phyloP scores from a whole-genome alignment of 768 basidiomycete genomes.

The Serendipita vermifera region DNA sequence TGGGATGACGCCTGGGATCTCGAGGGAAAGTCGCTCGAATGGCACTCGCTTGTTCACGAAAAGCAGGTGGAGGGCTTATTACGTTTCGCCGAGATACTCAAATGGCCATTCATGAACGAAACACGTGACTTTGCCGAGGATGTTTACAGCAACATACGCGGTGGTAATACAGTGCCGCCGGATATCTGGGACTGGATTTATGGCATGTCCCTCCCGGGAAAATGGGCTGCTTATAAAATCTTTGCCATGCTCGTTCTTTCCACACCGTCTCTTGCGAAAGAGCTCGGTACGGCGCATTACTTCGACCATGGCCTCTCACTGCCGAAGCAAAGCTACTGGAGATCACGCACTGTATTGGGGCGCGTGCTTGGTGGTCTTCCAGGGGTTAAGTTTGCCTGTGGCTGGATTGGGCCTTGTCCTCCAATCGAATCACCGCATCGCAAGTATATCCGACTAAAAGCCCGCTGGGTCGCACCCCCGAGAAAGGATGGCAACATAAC shows the following conservation, averaged over 20 bases:
- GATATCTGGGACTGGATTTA: conserved; percentile 6
- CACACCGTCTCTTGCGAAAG: background rate
- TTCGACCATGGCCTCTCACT: background rate
- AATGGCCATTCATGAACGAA: conserved; percentile 9
- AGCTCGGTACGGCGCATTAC: background rate
- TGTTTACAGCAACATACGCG: background rate
- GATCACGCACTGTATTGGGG: background rate
- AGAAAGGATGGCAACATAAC: background rate
- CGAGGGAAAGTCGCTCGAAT: background rate
- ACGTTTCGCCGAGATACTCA: background rate
- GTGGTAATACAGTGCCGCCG: background rate
- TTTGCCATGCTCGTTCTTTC: background rate
- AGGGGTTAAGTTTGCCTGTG: background rate
- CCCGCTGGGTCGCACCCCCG: background rate
- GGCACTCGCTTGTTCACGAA: conserved; percentile 1
- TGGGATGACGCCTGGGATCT: background rate
- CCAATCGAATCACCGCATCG: background rate
- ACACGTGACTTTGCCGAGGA: background rate
- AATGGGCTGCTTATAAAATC: conserved; percentile 8
- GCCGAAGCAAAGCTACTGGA: background rate
- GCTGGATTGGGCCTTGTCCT: conserved; percentile 7
- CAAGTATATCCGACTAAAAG: conserved; percentile 2
- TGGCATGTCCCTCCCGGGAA: conserved; percentile 7
- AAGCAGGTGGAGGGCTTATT: conserved; percentile 6
- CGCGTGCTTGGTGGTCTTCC: background rate